Evolutionary conservation across 2,329 filamentous ascomycete species (phyloP), one percentile per base, ranked within the genome.

Genomic region (Delphinella strobiligena): DNA sequence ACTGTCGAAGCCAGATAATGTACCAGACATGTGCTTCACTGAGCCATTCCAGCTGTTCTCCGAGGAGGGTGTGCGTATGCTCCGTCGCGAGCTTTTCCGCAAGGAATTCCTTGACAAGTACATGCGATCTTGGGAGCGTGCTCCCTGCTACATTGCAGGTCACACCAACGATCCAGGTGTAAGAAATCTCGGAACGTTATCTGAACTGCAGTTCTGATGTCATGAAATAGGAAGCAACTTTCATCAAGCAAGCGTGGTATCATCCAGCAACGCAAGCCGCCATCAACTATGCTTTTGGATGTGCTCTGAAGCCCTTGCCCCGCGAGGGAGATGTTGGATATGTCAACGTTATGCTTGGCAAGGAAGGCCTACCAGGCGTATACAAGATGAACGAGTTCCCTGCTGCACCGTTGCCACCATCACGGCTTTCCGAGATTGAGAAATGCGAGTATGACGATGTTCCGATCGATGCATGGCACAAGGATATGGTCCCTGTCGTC

Each of bases 401-500:
- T 7, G 22, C 22, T 27, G 22, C 22, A 7, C 22, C 22, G 7
- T 12, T 27, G 7, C 22, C 22, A 27, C 22, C 22, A 27, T 27
- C 22, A 27, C 22, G 22, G 7, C 22, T 27, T 27, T 27, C 22
- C 12, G 22, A 27, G 22, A 27, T 27, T 27, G 22, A 27, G 12
- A 27, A 27, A 27, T 27, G 7, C 12, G 7, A 27, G 12, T 27
- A 27, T 27, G 22, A 27, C 22, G 22, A 27, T 12, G 12, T 27
- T 27, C 22, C 22, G 22, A 27, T 27, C 22, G 22, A 27, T 16
- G 32, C 32, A 11, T 72, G 69, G 68, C 68, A 72, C 51, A 61
- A 61, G 48, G 69, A 72, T 47, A 64, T 61, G 36, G 67, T 67
- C 46, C 67, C 68, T 1, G 70, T 68, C 42, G 68, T 71, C 17